Conservation (phyloP, 192 early-diverging fungal species). For the Podila epigama region DNA sequence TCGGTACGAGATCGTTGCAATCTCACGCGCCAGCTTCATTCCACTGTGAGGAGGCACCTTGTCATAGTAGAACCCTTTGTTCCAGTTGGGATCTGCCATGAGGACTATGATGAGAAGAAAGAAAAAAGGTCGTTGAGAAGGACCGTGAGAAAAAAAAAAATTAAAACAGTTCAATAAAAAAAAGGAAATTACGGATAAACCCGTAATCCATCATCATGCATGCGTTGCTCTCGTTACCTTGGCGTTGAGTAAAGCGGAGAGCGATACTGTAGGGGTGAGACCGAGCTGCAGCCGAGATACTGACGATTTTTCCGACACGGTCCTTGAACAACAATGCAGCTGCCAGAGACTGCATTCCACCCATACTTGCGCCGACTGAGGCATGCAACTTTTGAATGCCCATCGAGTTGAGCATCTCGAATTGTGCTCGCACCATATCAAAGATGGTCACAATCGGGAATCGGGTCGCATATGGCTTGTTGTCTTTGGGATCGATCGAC, state of each 20-base stretch:
- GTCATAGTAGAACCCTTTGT: slow-evolving; percentile 93
- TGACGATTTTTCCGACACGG: slow-evolving; percentile 80
- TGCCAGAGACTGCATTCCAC: slow-evolving; percentile 93
- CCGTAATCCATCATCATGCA: too few relatives aligned
- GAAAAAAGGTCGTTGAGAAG: neutral
- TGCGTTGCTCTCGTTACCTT: slow-evolving; percentile 68
- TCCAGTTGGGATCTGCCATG: slow-evolving; percentile 97
- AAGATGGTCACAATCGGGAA: slow-evolving; percentile 94
- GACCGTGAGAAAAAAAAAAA: neutral
- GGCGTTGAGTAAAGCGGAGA: slow-evolving; percentile 88
- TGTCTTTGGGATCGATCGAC: slow-evolving; percentile 79
- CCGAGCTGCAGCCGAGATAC: slow-evolving; percentile 90
- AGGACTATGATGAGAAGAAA: slow-evolving; percentile 60
- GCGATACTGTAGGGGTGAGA: slow-evolving; percentile 98
- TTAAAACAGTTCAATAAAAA: neutral
- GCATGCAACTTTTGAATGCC: slow-evolving; percentile 85
- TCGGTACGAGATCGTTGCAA: slow-evolving; percentile 92
- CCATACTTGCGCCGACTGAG: slow-evolving; percentile 93
- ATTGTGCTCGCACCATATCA: slow-evolving; percentile 98
- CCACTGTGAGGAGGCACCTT: slow-evolving; percentile 88
- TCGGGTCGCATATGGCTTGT: slow-evolving; percentile 81
- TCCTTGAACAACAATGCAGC: slow-evolving; percentile 84
- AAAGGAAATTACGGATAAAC: too few relatives aligned
- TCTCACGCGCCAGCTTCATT: slow-evolving; percentile 95
- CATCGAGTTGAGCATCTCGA: slow-evolving; percentile 80